phyloP scores from a whole-genome alignment of 495 filamentous ascomycete genomes.

The Lophiostoma macrostomum region DNA sequence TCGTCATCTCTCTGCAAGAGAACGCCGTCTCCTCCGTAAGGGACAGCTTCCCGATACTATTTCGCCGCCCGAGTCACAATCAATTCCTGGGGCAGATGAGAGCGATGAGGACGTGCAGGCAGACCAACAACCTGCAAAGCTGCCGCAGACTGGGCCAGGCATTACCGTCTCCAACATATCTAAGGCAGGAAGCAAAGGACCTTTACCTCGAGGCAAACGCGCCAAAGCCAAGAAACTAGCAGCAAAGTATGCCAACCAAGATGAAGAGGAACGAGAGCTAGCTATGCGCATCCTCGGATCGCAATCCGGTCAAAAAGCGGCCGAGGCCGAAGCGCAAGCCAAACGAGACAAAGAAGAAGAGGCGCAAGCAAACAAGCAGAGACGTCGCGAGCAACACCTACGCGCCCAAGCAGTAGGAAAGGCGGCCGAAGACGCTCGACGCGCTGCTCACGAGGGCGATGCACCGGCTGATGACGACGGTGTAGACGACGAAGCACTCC shows the following conservation, averaged over 20 bases:
- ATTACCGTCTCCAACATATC: constrained; percentile 31
- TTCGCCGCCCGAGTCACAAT: constrained; percentile 5
- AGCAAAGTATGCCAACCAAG: constrained; percentile 88
- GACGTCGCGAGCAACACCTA: constrained; percentile 75
- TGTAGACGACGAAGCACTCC: constrained; percentile 52
- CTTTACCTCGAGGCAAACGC: constrained; percentile 71
- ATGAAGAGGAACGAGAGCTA: constrained; percentile 83
- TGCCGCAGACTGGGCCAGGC: constrained; percentile 9
- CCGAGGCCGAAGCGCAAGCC: constrained; percentile 51
- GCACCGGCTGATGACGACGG: constrained; percentile 42
- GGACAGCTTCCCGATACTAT: constrained; percentile 40
- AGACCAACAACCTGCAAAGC: not conserved
- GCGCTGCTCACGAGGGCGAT: constrained; percentile 44
- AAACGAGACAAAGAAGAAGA: constrained; percentile 58
- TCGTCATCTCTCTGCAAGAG: constrained; percentile 51
- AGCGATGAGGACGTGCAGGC: constrained; percentile 9
- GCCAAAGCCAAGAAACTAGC: constrained; percentile 84
- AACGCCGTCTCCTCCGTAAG: constrained; percentile 50
- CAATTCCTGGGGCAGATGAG: constrained; percentile 16
- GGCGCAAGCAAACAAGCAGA: constrained; percentile 60
- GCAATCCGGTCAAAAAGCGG: constrained; percentile 51
- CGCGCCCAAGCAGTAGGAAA: constrained; percentile 60
- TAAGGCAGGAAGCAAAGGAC: constrained; percentile 18
- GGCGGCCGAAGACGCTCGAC: constrained; percentile 58
- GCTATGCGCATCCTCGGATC: constrained; percentile 81